A percentile compares a stretch with the other conserved stretches of the same genome.
phyloP scores from a whole-genome alignment of 257 asterid genomes.

The Petrea volubilis region DNA sequence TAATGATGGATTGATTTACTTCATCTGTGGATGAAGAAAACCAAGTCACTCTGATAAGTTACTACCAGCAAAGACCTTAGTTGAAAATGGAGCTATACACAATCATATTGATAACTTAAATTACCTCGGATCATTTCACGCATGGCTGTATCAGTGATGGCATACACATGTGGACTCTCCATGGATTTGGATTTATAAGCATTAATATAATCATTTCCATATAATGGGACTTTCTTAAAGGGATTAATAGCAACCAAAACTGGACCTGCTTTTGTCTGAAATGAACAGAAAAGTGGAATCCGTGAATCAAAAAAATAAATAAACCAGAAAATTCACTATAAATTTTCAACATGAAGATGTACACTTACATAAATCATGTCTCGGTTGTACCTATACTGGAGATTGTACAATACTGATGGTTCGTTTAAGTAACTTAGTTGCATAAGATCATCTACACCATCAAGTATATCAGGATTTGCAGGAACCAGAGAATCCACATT shows the following conservation, averaged over 20 bases:
- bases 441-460: conserved; percentile 97
- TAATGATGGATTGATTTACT: conserved; percentile 95
- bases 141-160: conserved; percentile 92
- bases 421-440: conserved; percentile 94
- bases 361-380: conserved; percentile 86
- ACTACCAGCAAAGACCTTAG: conserved; percentile 10
- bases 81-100: conserved; percentile 6
- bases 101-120: conserved; percentile 18
- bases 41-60: conserved; percentile 31
- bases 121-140: conserved; percentile 97
- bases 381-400: conserved; percentile 79
- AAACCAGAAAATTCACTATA: conserved; percentile 22
- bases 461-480: conserved; percentile 97
- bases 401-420: conserved; percentile 94
- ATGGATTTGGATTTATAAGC: conserved; percentile 78
- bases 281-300: conserved; percentile 28
- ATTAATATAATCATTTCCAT: conserved; percentile 73
- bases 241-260: conserved; percentile 96
- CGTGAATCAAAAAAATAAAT: conserved; percentile 20
- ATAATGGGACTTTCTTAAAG: conserved; percentile 79
- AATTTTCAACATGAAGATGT: conserved; percentile 8
- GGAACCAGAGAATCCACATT: conserved; percentile 64
- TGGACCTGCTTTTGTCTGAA: conserved; percentile 99
- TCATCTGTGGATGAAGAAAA: conserved; percentile 75
- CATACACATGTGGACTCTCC: conserved; percentile 91